These are phyloP conservation scores for Spergularia marina DNA, from an alignment of 148 eudicot genomes.

Conservation along the genomic window DNA sequence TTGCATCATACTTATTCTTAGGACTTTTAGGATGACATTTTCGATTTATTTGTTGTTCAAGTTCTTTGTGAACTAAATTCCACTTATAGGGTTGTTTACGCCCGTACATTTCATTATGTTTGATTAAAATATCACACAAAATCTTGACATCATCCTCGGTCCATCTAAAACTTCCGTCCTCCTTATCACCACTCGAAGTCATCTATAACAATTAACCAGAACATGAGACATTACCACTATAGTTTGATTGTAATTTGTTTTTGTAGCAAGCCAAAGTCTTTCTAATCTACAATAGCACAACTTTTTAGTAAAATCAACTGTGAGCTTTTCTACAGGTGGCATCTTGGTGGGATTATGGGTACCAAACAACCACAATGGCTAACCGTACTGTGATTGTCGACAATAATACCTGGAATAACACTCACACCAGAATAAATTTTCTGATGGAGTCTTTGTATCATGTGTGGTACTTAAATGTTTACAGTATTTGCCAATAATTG, in stretches of 20 bases:
- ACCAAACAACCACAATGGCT: constrained; percentile 99
- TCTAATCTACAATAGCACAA: neutral
- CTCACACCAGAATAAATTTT: constrained; percentile 55
- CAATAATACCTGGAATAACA: constrained; percentile 98
- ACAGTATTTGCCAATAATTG: too few relatives aligned
- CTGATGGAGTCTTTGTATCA: too few relatives aligned
- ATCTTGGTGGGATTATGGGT: constrained; percentile 99
- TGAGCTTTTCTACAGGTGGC: constrained; percentile 66
- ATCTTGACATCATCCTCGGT: neutral
- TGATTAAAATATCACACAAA: neutral
- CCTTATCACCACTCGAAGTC: neutral
- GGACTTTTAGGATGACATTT: neutral
- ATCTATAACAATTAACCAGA: neutral
- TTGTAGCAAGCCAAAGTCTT: too few relatives aligned
- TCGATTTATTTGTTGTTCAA: neutral
- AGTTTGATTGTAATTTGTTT: too few relatives aligned
- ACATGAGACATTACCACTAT: too few relatives aligned
- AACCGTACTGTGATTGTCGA: constrained; percentile 98
- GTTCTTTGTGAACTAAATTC: neutral
- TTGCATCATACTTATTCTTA: neutral
- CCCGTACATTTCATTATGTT: neutral
- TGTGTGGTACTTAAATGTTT: too few relatives aligned
- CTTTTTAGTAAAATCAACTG: neutral
- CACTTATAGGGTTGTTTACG: neutral
- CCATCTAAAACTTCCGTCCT: neutral